phyloP scores from a whole-genome alignment of 2,329 filamentous ascomycete genomes.

The Curvularia sp. region DNA sequence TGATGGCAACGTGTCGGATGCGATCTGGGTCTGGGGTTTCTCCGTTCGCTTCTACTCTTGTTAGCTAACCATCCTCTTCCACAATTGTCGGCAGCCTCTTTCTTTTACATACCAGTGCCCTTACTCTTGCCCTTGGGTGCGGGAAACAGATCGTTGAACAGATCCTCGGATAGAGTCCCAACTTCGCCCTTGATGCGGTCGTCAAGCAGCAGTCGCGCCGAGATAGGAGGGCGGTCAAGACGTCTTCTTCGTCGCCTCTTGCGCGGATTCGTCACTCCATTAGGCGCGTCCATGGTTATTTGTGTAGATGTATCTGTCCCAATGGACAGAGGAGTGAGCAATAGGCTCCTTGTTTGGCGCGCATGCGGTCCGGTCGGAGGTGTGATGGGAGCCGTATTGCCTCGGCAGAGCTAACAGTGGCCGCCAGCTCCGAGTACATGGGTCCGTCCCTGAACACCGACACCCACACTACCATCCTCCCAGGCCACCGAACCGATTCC shows the following conservation, averaged over 20 bases:
- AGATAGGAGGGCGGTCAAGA: conserved; percentile 73
- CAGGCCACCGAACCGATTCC: conserved; percentile 7
- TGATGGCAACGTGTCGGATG: conserved; percentile 70
- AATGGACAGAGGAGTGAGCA: conserved; percentile 18
- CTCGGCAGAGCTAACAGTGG: conserved; percentile 30
- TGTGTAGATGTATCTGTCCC: conserved; percentile 14
- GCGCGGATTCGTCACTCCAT: conserved; percentile 48
- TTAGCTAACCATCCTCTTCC: conserved; percentile 6
- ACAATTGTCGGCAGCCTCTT: neutral
- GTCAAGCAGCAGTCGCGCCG: conserved; percentile 83
- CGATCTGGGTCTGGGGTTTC: conserved; percentile 18
- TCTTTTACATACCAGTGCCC: conserved; percentile 26
- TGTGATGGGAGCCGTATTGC: conserved; percentile 21
- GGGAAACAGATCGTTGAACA: conserved; percentile 83
- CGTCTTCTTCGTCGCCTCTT: conserved; percentile 62
- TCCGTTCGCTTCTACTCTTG: conserved; percentile 14
- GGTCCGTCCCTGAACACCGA: conserved; percentile 2
- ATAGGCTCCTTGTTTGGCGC: conserved; percentile 22
- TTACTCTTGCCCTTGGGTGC: conserved; percentile 28
- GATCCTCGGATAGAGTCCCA: conserved; percentile 83
- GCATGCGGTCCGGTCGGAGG: conserved; percentile 18
- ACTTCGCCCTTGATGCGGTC: conserved; percentile 84
- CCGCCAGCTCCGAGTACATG: conserved; percentile 9
- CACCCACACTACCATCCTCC: neutral
- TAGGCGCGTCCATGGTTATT: conserved; percentile 41